Evolutionary conservation across 805 yeast species (phyloP), one percentile per base, ranked within the genome.

Genomic region (Cyberlindnera veronae): DNA sequence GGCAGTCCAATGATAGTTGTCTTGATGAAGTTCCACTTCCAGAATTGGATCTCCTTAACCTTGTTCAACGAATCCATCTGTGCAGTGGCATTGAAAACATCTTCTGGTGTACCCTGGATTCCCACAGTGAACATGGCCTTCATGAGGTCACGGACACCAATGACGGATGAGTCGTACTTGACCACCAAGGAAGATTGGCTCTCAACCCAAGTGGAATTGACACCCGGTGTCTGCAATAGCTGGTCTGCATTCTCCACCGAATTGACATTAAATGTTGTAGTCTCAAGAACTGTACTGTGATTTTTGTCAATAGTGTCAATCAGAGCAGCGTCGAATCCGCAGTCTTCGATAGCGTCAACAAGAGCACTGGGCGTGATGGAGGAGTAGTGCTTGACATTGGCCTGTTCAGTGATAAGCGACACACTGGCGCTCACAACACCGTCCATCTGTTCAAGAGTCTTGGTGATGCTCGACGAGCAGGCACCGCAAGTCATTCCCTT

Each of bases 361-460:
- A 89, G 56, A 4, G 50, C 52, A 1, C 65, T 4, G 38, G 62
- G 2, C 56, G 45, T 38, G 2, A 71, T 52, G 0, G 39, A 24
- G 2, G 62, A 48, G 28, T 61, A 62, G 55, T 81, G 89, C 9
- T 55, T 58, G 3, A 87, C 73, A 14, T 63, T 55, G 2, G 90
- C 96, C 35, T 77, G 76, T 49, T 85, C 93, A 0, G 95, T 86
- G 4, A 86, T 64, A 22, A 87, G 69, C 1, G 96, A 84, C 1
- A 90, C 86, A 3, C 73, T 69, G 0, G 72, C 86, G 5, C 61
- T 54, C 2, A 53, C 34, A 2, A 87, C 84, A 2, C 84, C 84
- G 1, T 65, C 62, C 8, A 76, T 39, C 1, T 55, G 55, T 39
- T 68, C 63, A 20, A 87, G 54, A 1, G 80, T 80, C 19, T 64